Evolutionary conservation across 345 rosid genomes (phyloP), one percentile per base, ranked within the genome.

Genomic region (Populus alba): DNA sequence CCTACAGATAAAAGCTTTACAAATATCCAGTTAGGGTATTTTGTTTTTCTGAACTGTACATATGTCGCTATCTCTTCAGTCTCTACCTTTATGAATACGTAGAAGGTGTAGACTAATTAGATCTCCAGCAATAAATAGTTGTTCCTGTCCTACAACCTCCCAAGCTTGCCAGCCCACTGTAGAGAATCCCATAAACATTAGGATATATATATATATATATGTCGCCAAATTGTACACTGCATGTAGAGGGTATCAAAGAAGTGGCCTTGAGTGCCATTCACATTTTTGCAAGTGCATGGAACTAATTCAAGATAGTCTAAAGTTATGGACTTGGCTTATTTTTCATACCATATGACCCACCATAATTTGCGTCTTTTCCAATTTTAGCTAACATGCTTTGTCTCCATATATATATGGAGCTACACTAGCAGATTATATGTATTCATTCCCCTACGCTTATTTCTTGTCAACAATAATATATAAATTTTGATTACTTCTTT

Each of bases 241-340:
- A n/a, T n/a, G n/a, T 81, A 86, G 62, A 63, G 2, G 16, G 83
- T 77, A 11, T 86, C 79, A 20, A 81, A 78, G 59, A 82, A 86
- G 77, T 80, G 84, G 6, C 77, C 86, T 12, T 2, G 31, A 18
- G 79, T 80, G 77, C 82, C 87, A 75, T 82, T 77, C 35, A 83
- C 86, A 37, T 79, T 81, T 43, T 78, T 83, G 74, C 84, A 86
- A 67, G 73, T 75, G 75, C 89, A 86, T n/a, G 81, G 77, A 49
- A 86, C 81, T 12, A 79, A 71, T 11, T 80, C 74, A 9, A 84
- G 82, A 69, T 70, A 83, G 75, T 72, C 82, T 33, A 17, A 22
- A n/a, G 49, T 38, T 35, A 7, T 7, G 57, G 25, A 3, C 62
- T 73, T 23, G 23, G 4, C 43, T 73, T 49, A 6, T 59, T 73